Percentiles rank a stretch among this genome's conserved stretches.
phyloP scores from a whole-genome alignment of 2,329 filamentous ascomycete species.

The Epichloe bromicola region DNA sequence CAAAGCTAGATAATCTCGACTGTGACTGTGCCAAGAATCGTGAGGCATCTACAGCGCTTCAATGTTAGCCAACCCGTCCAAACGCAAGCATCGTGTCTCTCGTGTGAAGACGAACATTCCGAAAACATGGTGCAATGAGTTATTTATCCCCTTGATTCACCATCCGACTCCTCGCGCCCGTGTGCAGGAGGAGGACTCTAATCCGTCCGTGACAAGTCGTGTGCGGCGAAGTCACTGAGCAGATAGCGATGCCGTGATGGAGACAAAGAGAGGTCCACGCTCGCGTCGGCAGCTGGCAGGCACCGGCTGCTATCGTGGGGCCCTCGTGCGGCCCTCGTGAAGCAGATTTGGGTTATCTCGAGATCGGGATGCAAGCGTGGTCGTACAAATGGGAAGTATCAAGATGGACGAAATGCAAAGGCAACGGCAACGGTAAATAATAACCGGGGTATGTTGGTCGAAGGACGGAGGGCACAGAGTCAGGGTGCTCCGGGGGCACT shows the following conservation, averaged over 20 bases:
- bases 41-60: conserved; percentile 61
- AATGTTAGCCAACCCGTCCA: background rate
- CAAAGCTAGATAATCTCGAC: conserved; percentile 66
- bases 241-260: background rate
- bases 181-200: background rate
- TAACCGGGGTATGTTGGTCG: too few relatives aligned
- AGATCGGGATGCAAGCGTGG: background rate
- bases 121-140: conserved; percentile 37
- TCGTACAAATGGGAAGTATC: too few relatives aligned
- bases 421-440: too few relatives aligned
- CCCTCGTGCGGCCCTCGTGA: background rate
- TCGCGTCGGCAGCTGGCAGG: background rate
- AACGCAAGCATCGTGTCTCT: background rate
- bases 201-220: background rate
- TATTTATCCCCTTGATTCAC: conserved; percentile 13
- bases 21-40: conserved; percentile 94
- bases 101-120: conserved; percentile 57
- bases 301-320: background rate
- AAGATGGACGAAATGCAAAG: too few relatives aligned
- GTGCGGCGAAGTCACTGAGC: background rate
- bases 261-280: background rate
- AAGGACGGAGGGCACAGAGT: too few relatives aligned
- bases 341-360: background rate
- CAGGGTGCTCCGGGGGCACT: too few relatives aligned
- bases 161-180: conserved; percentile 21